Base-by-base conservation (phyloP, 768 basidiomycete genomes). In the Kwoniella pini region DNA sequence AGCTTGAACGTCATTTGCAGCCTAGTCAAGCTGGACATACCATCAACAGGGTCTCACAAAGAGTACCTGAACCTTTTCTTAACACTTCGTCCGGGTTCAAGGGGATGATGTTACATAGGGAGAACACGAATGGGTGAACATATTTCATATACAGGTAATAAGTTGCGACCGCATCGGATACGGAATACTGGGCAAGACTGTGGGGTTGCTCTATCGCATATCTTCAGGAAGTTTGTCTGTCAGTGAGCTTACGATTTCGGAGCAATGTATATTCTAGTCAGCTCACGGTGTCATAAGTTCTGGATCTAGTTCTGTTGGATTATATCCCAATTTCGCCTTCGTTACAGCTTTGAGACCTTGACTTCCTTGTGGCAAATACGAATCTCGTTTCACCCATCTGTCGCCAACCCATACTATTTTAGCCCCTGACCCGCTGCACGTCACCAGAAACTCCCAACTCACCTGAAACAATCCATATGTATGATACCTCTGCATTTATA, bases 131-230 rank as follows among this genome's bases (percentile, higher is more conserved):
- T 0, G 96, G 96, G 74, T 98, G 94, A 10, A 99, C 94, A 71
- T 99, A 99, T 93, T 98, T 99, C 96, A 98, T 99, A 81, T 99
- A 98, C 33, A 99, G 84, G 79, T 98, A 98, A 78, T 99, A 98
- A 0, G 96, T 99, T n/a, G 96, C 95, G 10, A 98, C 96, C 0
- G 96, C 96, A 83, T 99, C 96, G 77, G 96, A 99, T 26, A 99
- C 96, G 69, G 96, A 98, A 79, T 99, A 99, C 73, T 94, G 91
- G 0, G 96, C 95, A 17, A 99, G 85, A 1, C 86, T 79, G 74
- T 98, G 94, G 0, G 96, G 96, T 68, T 94, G 91, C 73, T 98
- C 96, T 77, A 91, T 82, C 0, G 96, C 96, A 79, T 99, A 98
- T 31, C 95, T 97, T n/a, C n/a, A 62, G 31, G 5, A n/a, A n/a